Base-by-base conservation (phyloP, 306 rosid species). In the Quercus variabilis region DNA sequence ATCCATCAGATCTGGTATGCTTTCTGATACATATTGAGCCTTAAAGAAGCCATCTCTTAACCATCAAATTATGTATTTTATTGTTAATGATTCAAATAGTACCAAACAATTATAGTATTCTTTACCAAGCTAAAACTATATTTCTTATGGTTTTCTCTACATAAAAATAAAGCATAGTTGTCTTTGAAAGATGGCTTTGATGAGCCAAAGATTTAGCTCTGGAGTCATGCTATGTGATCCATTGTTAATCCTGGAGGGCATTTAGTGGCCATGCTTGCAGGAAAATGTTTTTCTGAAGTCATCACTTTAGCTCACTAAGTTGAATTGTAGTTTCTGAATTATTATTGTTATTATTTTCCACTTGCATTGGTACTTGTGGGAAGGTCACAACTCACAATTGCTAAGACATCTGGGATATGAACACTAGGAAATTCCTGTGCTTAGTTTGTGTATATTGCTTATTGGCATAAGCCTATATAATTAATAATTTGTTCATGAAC, bases 1-100 rank as follows among this genome's bases (percentile, higher is more conserved):
- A 68, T 38, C 82, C 13, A 79, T 92, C 56, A 88, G 51, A 80
- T 87, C 97, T 81, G 93, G 99, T 87, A 86, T 77, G 88, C 71
- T 77, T 69, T 82, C 57, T 52, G 55, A 71, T 65, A 56, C 69
- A 67, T 57, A 85, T 64, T 77, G 64, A 83, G 73, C 73, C 69
- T 87, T 75, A 19, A 68, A 23, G 33, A 51, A 67, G 77, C 70
- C 60, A 25, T 71, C 49, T 80, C 74, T 23, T 58, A 17, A 68
- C 30, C 43, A 55, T 18, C 55, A 49, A 63, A 67, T 46, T 5
- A 70, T 41, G 28, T 35, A 21, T 72, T 41, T 10, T 74, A 5
- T 28, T 12, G 20, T 72, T 41, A 23, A 56, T 80, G 35, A 30
- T 65, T 71, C 76, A 77, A 35, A 69, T 78, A 71, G 67, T 20